Percentiles rank a stretch among this genome's conserved stretches.
phyloP scores from a whole-genome alignment of 495 filamentous ascomycete species.

The Penicilliopsis zonata region DNA sequence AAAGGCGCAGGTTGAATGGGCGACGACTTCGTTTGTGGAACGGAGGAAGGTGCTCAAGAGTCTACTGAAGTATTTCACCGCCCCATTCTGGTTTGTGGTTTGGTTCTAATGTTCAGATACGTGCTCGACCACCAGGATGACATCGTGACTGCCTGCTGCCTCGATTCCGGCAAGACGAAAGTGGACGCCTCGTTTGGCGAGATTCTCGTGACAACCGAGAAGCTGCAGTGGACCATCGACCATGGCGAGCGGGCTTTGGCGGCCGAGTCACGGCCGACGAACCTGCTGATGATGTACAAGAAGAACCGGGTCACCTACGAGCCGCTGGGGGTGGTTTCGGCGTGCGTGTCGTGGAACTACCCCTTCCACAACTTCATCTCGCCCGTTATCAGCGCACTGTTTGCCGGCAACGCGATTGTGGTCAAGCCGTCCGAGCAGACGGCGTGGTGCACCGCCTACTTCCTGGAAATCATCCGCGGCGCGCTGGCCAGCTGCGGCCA shows the following conservation, averaged over 20 bases:
- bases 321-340: slow-evolving; percentile 83
- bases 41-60: slow-evolving; percentile 71
- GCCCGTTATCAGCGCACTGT: slow-evolving; percentile 81
- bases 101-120: slow-evolving; percentile 27
- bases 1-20: slow-evolving; percentile 71
- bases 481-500: slow-evolving; percentile 79
- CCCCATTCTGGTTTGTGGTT: neutral
- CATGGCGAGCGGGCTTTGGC: slow-evolving; percentile 78
- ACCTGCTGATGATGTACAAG: slow-evolving; percentile 93
- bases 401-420: slow-evolving; percentile 84
- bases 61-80: slow-evolving; percentile 51
- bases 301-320: slow-evolving; percentile 84
- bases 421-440: slow-evolving; percentile 91
- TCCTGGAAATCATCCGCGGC: slow-evolving; percentile 60
- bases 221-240: slow-evolving; percentile 85
- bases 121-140: slow-evolving; percentile 83
- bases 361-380: slow-evolving; percentile 92
- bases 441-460: slow-evolving; percentile 79
- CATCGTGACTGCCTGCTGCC: slow-evolving; percentile 74
- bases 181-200: slow-evolving; percentile 89
- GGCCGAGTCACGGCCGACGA: slow-evolving; percentile 62
- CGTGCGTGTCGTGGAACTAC: slow-evolving; percentile 94
- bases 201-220: slow-evolving; percentile 86
- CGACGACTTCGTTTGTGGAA: slow-evolving; percentile 62
- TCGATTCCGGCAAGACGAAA: slow-evolving; percentile 96